Conservation (phyloP, 805 yeast species). For the Pichia cabralensis region DNA sequence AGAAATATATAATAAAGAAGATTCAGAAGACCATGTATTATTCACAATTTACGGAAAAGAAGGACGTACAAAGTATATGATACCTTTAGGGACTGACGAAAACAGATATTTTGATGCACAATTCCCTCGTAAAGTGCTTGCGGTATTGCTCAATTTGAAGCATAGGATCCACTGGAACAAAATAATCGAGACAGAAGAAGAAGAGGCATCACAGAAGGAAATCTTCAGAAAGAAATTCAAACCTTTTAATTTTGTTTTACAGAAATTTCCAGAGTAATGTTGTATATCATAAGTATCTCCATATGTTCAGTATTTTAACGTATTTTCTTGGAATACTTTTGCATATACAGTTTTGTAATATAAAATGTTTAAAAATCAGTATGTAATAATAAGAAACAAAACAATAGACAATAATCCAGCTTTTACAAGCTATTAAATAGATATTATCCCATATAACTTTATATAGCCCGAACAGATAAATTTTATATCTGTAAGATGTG, state of each 20-base stretch:
- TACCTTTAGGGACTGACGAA: slow-evolving; percentile 21
- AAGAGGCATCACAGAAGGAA: slow-evolving; percentile 56
- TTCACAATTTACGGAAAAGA: slow-evolving; percentile 6
- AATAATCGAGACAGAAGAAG: slow-evolving; percentile 51
- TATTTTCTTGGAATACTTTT: too few relatives aligned
- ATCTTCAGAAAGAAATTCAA: slow-evolving; percentile 48
- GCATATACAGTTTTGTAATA: too few relatives aligned
- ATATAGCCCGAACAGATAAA: too few relatives aligned
- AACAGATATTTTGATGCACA: slow-evolving; percentile 51
- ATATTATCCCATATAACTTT: too few relatives aligned
- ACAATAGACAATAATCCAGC: too few relatives aligned
- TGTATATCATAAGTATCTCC: too few relatives aligned
- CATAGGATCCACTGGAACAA: slow-evolving; percentile 68
- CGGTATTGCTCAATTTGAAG: slow-evolving; percentile 49
- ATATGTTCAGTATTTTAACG: too few relatives aligned
- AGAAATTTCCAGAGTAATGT: too few relatives aligned
- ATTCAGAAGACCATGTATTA: slow-evolving; percentile 12
- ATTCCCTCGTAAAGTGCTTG: slow-evolving; percentile 74
- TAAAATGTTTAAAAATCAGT: too few relatives aligned
- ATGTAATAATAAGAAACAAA: too few relatives aligned
- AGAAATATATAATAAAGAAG: slow-evolving; percentile 17
- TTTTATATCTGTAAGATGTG: too few relatives aligned
- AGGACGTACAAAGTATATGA: slow-evolving; percentile 23
- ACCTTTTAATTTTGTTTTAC: slow-evolving; percentile 1
- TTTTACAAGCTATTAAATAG: too few relatives aligned